Percentiles rank a stretch among this genome's conserved stretches.
These are phyloP conservation scores for Hypoxylon sp. DNA, from an alignment of 2,329 filamentous ascomycete genomes.

Conservation along the genomic window DNA sequence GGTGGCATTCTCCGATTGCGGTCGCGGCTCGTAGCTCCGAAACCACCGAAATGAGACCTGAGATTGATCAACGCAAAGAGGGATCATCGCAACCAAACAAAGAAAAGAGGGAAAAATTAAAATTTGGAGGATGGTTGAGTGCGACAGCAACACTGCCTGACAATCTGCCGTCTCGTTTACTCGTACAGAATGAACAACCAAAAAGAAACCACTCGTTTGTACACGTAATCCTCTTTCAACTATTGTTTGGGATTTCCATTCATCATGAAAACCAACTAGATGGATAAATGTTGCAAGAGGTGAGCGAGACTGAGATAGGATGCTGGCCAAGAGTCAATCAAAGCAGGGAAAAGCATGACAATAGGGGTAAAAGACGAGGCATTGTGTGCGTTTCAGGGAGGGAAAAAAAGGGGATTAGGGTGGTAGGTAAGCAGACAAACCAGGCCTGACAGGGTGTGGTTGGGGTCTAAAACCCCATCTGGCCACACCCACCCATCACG, in stretches of 20 bases:
- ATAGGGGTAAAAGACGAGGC: constrained; percentile 45
- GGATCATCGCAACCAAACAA: constrained; percentile 49
- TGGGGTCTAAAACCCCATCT: constrained; percentile 50
- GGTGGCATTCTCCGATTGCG: constrained; percentile 46
- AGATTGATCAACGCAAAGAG: constrained; percentile 46
- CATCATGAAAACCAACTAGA: constrained; percentile 21
- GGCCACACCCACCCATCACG: constrained; percentile 46
- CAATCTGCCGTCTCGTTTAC: constrained; percentile 32
- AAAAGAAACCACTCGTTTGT: constrained; percentile 26
- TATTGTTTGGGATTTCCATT: constrained; percentile 38
- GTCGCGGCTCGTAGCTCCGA: constrained; percentile 48
- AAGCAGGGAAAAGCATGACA: constrained; percentile 44
- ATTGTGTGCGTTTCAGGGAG: constrained; percentile 53
- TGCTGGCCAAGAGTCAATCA: constrained; percentile 34
- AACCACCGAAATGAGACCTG: constrained; percentile 54
- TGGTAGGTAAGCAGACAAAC: constrained; percentile 45
- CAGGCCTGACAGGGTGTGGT: constrained; percentile 43
- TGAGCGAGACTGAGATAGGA: constrained; percentile 26
- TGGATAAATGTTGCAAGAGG: constrained; percentile 15
- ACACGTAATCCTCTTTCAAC: constrained; percentile 33
- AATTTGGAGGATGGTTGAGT: constrained; percentile 33
- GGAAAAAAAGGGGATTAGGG: constrained; percentile 44
- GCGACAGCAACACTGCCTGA: constrained; percentile 40
- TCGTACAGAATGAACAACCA: constrained; percentile 9
- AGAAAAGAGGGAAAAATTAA: constrained; percentile 31